phyloP scores from a whole-genome alignment of 1,139 yeast species.

The Geotrichum macrosporum region DNA sequence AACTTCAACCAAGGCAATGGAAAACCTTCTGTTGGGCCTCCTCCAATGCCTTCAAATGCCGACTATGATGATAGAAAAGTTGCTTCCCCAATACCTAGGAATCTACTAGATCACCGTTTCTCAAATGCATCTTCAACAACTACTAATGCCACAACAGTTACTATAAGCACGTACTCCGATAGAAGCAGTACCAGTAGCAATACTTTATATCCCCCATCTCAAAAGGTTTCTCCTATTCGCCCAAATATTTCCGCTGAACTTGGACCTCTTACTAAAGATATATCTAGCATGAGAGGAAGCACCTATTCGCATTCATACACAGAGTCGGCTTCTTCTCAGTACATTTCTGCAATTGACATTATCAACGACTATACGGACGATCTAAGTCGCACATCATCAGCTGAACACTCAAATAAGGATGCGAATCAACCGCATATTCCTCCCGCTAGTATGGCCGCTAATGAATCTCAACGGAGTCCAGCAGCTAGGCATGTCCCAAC shows the following conservation, averaged over 20 bases:
- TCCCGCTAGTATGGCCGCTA: not conserved
- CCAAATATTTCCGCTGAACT: not conserved
- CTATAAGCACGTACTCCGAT: constrained; percentile 11
- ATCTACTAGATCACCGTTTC: constrained; percentile 9
- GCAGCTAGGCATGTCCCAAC: not conserved
- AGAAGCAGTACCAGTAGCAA: constrained; percentile 16
- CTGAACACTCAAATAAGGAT: not conserved
- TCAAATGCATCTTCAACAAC: constrained; percentile 19
- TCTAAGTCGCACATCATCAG: not conserved
- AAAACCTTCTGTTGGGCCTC: not conserved
- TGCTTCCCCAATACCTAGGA: constrained; percentile 7
- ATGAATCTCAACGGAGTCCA: no score
- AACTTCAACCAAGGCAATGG: not conserved
- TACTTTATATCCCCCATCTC: constrained; percentile 6
- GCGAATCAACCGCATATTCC: not conserved
- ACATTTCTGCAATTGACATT: constrained; percentile 15
- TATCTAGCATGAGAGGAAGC: not conserved
- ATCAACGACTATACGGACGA: constrained; percentile 19
- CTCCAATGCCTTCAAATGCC: not conserved
- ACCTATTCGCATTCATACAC: not conserved
- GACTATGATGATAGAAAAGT: not conserved
- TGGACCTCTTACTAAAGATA: constrained; percentile 1
- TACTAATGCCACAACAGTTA: constrained; percentile 13
- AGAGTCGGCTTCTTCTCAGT: not conserved
- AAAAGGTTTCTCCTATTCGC: not conserved